Conservation (phyloP, 768 basidiomycete genomes). For the Boletellus sp. region DNA sequence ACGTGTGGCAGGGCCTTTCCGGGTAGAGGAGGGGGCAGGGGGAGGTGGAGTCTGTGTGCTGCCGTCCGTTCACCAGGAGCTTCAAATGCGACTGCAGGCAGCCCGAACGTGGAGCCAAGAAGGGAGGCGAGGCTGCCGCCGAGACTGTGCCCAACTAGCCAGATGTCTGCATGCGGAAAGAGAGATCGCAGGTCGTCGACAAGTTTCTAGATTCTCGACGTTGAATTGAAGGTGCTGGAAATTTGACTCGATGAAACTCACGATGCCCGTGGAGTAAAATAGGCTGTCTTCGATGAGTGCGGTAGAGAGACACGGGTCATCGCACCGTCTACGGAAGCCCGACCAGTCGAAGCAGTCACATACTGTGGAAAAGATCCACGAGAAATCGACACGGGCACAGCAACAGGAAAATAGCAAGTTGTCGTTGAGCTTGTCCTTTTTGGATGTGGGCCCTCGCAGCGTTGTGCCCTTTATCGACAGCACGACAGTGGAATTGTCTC, state of each 20-base stretch:
- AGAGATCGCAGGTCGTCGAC: conserved; percentile 52
- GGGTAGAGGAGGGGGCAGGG: conserved; percentile 39
- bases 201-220: conserved; percentile 38
- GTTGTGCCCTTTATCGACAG: conserved; percentile 92
- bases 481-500: conserved; percentile 77
- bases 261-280: conserved; percentile 89
- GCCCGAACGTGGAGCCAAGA: conserved; percentile 60
- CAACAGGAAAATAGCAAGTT: conserved; percentile 89
- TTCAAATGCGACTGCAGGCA: conserved; percentile 63
- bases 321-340: conserved; percentile 64
- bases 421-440: conserved; percentile 92
- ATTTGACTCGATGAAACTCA: conserved; percentile 36
- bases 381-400: conserved; percentile 84
- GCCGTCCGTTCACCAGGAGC: conserved; percentile 63
- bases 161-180: conserved; percentile 58
- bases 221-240: conserved; percentile 8
- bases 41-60: conserved; percentile 58
- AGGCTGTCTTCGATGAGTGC: conserved; percentile 84
- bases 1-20: conserved; percentile 18
- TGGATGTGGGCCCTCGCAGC: conserved; percentile 78
- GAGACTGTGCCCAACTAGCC: conserved; percentile 61
- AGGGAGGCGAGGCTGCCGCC: conserved; percentile 64
- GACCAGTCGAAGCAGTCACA: conserved; percentile 71
- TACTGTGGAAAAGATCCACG: conserved; percentile 81
- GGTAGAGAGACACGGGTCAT: conserved; percentile 74